phyloP scores from a whole-genome alignment of 257 asterid species.

The Cynanchum wilfordii region DNA sequence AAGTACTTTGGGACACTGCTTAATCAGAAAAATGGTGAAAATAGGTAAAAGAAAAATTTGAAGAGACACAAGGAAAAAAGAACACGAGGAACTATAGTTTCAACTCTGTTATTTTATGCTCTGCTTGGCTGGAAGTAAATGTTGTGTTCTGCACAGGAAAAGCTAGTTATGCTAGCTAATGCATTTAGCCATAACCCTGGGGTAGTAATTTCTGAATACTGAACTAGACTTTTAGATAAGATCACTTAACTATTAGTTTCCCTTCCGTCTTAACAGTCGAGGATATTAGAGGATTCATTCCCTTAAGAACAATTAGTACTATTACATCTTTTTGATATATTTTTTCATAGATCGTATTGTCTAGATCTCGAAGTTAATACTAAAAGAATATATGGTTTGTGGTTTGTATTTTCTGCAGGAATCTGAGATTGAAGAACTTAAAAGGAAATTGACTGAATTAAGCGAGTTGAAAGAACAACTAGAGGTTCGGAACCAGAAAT shows the following conservation, averaged over 20 bases:
- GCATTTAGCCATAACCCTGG: neutral
- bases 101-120: neutral
- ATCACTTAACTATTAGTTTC: neutral
- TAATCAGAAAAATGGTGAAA: neutral
- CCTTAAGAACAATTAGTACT: neutral
- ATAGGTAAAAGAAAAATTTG: neutral
- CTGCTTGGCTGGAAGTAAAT: neutral
- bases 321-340: neutral
- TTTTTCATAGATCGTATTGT: neutral
- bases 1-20: slow-evolving; percentile 1
- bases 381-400: neutral
- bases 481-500: slow-evolving; percentile 74
- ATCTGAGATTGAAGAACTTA: slow-evolving; percentile 62
- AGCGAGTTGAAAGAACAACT: slow-evolving; percentile 63
- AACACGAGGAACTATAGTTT: neutral
- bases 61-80: neutral
- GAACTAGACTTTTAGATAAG: neutral
- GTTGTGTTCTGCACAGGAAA: neutral
- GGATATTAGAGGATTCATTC: neutral
- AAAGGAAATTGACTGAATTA: slow-evolving; percentile 45
- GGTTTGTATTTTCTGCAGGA: slow-evolving; percentile 37
- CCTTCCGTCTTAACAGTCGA: neutral
- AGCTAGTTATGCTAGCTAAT: neutral
- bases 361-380: neutral
- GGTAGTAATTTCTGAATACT: neutral